Base-by-base conservation (phyloP, 23 red algal species). In the Gracilaria gracilis region DNA sequence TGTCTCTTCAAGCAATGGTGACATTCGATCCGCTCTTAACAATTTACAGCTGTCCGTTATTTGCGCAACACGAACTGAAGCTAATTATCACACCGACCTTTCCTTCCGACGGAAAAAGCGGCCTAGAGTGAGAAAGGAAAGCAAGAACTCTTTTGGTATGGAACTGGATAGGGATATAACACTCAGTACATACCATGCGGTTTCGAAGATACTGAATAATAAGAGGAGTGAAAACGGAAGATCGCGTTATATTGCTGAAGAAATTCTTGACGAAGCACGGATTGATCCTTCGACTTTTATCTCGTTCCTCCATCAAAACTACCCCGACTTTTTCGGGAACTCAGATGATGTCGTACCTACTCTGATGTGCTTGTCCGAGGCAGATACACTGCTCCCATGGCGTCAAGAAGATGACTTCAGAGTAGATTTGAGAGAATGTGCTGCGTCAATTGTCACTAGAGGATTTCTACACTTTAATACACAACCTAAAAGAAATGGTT, bases 121-220 rank as follows among this genome's bases (percentile, higher is more conserved):
- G 24, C 54, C 79, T 2, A 59, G 79, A 32, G 79, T 64, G 33
- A 64, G 0, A 25, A 66, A 66, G 37, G 29, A 66, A 64, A 66
- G 2, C 5, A 55, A 40, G 0, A 37, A 12, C 14, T 79, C 47
- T 9, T 31, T 37, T 0, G 1, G 5, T 5, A 46, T 74, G 61
- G 55, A 74, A 37, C 37, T 83, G 12, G 89, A 78, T 49, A 61
- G 59, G 16, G 89, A 92, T 75, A 51, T 23, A 31, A 84, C 67
- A 16, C 79, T 92, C 29, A 78, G 80, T 20, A 92, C 78, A 51
- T 84, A 84, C 28, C 89, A 92, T 29, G 89, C 89, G 29, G 79
- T 92, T 1, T 73, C 79, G 3, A 92, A 92, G 67, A 75, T 92
- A 27, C 67, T 92, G 38, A 92, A 84, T 64, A 92, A 92, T 66